phyloP scores from a whole-genome alignment of 495 filamentous ascomycete species.

The Daldinia loculata region DNA sequence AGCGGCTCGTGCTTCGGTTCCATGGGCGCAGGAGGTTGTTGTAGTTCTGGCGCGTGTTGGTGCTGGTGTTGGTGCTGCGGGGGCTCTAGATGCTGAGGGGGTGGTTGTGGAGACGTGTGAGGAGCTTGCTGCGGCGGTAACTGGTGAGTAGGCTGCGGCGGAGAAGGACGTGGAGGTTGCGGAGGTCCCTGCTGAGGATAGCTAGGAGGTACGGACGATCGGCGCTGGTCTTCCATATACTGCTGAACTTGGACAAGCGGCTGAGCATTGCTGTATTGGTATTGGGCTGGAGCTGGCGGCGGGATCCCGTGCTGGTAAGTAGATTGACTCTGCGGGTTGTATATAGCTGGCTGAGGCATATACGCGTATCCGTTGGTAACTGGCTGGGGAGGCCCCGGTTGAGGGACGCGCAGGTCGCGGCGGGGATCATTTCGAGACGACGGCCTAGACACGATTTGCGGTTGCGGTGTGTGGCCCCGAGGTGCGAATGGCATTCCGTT shows the following conservation, averaged over 20 bases:
- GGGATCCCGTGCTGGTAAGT: slow-evolving; percentile 57
- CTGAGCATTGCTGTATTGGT: slow-evolving; percentile 49
- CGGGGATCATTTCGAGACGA: slow-evolving; percentile 81
- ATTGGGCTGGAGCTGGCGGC: slow-evolving; percentile 64
- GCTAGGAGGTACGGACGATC: slow-evolving; percentile 66
- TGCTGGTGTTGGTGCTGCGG: slow-evolving; percentile 42
- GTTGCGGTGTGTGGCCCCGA: slow-evolving; percentile 82
- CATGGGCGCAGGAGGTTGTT: slow-evolving; percentile 52
- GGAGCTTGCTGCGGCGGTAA: slow-evolving; percentile 62
- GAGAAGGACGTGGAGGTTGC: slow-evolving; percentile 45
- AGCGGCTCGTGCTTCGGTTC: slow-evolving; percentile 57
- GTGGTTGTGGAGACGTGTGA: slow-evolving; percentile 51
- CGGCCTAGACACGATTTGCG: slow-evolving; percentile 78
- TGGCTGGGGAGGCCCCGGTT: slow-evolving; percentile 60
- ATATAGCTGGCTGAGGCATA: slow-evolving; percentile 85
- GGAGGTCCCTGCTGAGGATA: slow-evolving; percentile 59
- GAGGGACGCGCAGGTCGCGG: slow-evolving; percentile 74
- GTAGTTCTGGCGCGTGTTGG: slow-evolving; percentile 45
- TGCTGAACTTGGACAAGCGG: slow-evolving; percentile 61
- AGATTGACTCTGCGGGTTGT: slow-evolving; percentile 72
- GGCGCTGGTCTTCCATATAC: slow-evolving; percentile 74
- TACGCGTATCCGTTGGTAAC: slow-evolving; percentile 82
- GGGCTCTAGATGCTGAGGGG: slow-evolving; percentile 55
- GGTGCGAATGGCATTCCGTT: slow-evolving; percentile 76
- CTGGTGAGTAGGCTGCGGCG: slow-evolving; percentile 55